Base-by-base conservation (phyloP, 495 filamentous ascomycete genomes). In the Lasiosphaeriaceae sp. region DNA sequence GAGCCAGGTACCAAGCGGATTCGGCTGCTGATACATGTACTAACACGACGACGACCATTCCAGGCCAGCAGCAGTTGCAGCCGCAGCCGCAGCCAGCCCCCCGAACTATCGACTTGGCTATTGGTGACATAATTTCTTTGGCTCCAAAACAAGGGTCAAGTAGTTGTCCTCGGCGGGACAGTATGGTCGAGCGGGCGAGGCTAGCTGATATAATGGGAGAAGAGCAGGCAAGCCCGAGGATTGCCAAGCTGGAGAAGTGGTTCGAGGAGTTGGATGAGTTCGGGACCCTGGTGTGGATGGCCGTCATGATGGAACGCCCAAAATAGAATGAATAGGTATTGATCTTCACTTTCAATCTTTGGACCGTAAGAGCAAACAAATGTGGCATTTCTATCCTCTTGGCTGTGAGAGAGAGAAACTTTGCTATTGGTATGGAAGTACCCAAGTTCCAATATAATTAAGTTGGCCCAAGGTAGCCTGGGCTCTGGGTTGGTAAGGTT, bases 221-320 rank as follows among this genome's bases (percentile, higher is more conserved):
- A 2, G 19, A 43, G 20, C 29, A 7, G 20, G 22, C n/a, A n/a
- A n/a, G 2, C 16, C 39, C 16, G 19, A 20, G 37, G 50, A 3
- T 31, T 31, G 26, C 9, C 9, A 43, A 35, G 12, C 16, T 48
- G 16, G 53, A 55, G 14, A 23, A 34, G 17, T 55, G 53, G 53
- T 55, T 43, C 21, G 53, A 47, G 35, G 21, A 16, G 17, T 20
- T 29, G 5, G 53, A 55, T 55, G 53, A 55, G 11, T 55, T 55
- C 37, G 53, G 53, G 1, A 11, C 43, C 20, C 44, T 55, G 29
- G 8, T 55, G 11, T 55, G 53, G 53, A 55, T 55, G 53, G 46
- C 53, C 20, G 41, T 22, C 26, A 12, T 55, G 53, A 48, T 47
- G 22, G 24, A 48, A 9, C 26, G 9, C 4, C 26, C 26, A 31